Percentiles rank a stretch among this genome's conserved stretches.
These are phyloP conservation scores for Avena atlantica DNA, from an alignment of 176 grass and related monocot genomes.

Conservation along the genomic window DNA sequence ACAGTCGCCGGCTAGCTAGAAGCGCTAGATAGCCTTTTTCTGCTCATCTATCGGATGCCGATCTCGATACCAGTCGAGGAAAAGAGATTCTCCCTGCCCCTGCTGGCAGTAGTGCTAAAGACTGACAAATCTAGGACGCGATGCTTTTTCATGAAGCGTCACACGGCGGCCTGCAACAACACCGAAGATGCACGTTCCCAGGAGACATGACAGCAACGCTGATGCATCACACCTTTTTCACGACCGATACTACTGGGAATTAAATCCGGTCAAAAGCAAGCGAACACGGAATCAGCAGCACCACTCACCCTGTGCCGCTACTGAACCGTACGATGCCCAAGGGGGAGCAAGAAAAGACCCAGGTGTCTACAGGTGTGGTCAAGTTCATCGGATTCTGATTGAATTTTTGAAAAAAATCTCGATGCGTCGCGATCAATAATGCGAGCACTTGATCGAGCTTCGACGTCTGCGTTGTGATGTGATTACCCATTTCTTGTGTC, in stretches of 20 bases:
- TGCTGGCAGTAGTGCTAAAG: background rate
- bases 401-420: background rate
- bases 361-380: slow-evolving; percentile 38
- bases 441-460: background rate
- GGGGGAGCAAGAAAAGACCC: slow-evolving; percentile 48
- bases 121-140: slow-evolving; percentile 5
- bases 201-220: slow-evolving; percentile 32
- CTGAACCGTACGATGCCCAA: too few relatives aligned
- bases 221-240: background rate
- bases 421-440: slow-evolving; percentile 41
- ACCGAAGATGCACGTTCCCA: background rate
- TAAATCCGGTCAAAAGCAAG: too few relatives aligned
- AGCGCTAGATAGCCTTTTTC: slow-evolving; percentile 32
- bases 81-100: slow-evolving; percentile 40
- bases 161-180: background rate
- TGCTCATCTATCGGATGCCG: slow-evolving; percentile 43
- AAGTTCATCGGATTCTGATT: slow-evolving; percentile 51
- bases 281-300: too few relatives aligned
- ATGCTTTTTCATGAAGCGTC: slow-evolving; percentile 16
- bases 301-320: too few relatives aligned
- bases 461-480: slow-evolving; percentile 25
- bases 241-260: too few relatives aligned
- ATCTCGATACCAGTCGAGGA: slow-evolving; percentile 4
- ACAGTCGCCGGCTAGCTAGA: background rate
- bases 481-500: slow-evolving; percentile 13